Percentiles rank a stretch among this genome's conserved stretches.
phyloP scores from a whole-genome alignment of 257 asterid species.

The Solanum piurae region DNA sequence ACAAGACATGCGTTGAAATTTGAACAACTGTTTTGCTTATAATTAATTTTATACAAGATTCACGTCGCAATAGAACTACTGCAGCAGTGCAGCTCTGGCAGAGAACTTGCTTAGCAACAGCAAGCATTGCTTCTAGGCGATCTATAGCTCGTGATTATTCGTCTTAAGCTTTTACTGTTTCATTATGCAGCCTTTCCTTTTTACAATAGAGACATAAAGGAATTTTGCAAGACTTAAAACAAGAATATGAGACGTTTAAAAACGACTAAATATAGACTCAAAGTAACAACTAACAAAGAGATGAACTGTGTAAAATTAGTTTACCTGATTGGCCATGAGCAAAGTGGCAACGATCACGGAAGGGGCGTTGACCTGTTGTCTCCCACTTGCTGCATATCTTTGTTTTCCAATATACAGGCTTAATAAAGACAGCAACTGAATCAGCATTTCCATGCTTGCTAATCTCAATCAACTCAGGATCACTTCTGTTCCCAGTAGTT shows the following conservation, averaged over 20 bases:
- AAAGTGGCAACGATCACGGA: conserved; percentile 57
- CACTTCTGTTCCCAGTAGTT: conserved; percentile 14
- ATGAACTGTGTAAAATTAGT: not conserved
- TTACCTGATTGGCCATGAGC: conserved; percentile 75
- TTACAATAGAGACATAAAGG: not conserved
- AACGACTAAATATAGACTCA: not conserved
- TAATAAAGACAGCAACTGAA: conserved; percentile 11
- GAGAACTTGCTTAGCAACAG: not conserved
- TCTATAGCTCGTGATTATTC: not conserved
- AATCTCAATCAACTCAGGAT: conserved; percentile 17
- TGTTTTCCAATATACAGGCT: conserved; percentile 43
- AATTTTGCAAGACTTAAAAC: not conserved
- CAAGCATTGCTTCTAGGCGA: not conserved
- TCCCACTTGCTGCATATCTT: conserved; percentile 72
- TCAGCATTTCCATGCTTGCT: conserved; percentile 5
- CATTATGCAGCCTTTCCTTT: not conserved
- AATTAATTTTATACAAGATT: not conserved
- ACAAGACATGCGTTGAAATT: not conserved
- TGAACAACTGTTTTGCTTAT: not conserved
- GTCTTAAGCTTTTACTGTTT: not conserved
- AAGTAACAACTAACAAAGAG: not conserved
- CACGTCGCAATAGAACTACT: no score
- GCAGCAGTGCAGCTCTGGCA: not conserved
- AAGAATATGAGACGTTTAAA: not conserved
- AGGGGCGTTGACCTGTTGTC: conserved; percentile 58